These are phyloP conservation scores for Tanacetum coccineum DNA, from an alignment of 129 eudicot species.

Conservation along the genomic window DNA sequence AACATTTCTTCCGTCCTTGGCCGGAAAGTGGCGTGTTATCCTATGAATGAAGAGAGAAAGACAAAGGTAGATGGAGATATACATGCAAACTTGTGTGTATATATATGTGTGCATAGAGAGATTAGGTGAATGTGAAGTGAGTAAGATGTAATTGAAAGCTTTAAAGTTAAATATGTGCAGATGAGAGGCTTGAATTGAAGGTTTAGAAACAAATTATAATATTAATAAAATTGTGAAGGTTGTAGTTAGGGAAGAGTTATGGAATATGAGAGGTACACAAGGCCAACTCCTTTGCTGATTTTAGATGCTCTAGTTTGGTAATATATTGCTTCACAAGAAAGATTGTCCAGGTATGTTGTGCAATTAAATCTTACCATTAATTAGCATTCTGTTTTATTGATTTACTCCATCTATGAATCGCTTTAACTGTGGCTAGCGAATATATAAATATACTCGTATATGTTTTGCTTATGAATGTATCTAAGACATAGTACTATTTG, in stretches of 20 bases:
- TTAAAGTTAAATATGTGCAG: constrained; percentile 32
- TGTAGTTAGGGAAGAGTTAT: background rate
- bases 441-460: too few species aligned
- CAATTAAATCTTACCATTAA: background rate
- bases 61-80: constrained; percentile 9
- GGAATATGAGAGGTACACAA: too few species aligned
- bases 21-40: constrained; percentile 7
- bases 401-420: too few species aligned
- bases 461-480: too few species aligned
- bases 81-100: background rate
- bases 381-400: too few species aligned
- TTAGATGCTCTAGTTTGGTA: background rate
- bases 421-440: too few species aligned
- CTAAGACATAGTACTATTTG: too few species aligned
- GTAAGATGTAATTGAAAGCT: constrained; percentile 27
- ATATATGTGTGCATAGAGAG: background rate
- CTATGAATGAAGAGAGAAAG: constrained; percentile 5
- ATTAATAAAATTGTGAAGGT: background rate
- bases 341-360: background rate
- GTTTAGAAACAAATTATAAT: background rate
- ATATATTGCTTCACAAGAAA: background rate
- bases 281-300: background rate
- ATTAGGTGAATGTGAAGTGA: constrained; percentile 30
- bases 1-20: constrained; percentile 17
- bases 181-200: constrained; percentile 11